These are phyloP conservation scores for Cladobotryum protrusum DNA, from an alignment of 2,329 filamentous ascomycete species.

Conservation along the genomic window DNA sequence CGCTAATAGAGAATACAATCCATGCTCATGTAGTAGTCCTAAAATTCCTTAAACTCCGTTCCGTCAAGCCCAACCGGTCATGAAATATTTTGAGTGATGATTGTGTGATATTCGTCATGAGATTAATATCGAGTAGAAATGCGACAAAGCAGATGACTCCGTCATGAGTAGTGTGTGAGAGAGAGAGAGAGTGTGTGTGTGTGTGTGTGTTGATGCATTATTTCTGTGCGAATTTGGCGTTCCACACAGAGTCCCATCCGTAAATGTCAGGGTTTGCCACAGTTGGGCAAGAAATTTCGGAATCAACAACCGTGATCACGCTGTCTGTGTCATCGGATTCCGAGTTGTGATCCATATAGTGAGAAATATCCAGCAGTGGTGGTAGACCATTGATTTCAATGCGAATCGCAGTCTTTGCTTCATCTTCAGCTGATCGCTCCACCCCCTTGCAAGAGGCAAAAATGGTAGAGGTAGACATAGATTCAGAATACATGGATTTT, in stretches of 20 bases:
- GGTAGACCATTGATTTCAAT: slow-evolving; percentile 1
- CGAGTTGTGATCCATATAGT: slow-evolving; percentile 18
- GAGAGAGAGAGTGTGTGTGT: no score
- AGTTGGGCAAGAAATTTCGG: slow-evolving; percentile 21
- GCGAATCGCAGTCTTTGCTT: no score
- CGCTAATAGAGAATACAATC: background rate
- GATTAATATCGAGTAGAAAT: background rate
- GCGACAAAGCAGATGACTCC: no score
- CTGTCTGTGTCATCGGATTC: slow-evolving; percentile 18
- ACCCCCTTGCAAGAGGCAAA: no score
- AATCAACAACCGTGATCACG: slow-evolving; percentile 21
- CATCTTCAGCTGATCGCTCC: no score
- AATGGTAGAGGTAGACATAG: no score
- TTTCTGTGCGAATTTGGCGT: background rate
- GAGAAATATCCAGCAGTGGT: slow-evolving; percentile 30
- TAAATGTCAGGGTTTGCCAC: slow-evolving; percentile 38
- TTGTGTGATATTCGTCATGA: background rate
- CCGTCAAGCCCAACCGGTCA: background rate
- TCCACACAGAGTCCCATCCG: slow-evolving; percentile 47
- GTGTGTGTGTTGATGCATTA: background rate
- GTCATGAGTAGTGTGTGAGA: no score
- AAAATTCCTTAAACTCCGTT: background rate
- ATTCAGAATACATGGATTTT: no score
- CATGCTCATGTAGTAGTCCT: background rate
- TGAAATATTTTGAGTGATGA: background rate